Evolutionary conservation across 1,284 basidiomycete genomes (phyloP), one percentile per base, ranked within the genome.

Genomic region (Xerocomus minutiporus): DNA sequence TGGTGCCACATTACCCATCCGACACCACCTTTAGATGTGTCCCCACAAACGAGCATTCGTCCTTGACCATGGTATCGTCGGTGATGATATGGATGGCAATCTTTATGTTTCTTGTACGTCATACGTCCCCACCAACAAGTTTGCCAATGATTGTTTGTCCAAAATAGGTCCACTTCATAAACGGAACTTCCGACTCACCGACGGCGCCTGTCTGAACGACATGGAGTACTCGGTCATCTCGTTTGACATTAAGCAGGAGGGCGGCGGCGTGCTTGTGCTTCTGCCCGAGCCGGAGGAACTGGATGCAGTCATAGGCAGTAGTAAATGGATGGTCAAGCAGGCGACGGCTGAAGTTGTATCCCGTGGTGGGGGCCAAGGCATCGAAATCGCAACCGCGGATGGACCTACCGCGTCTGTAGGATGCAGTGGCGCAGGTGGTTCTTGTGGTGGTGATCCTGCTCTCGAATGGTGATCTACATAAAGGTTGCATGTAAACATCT

Each of bases 11-110:
- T 25, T 25, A 25, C 39, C 23, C 6, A 20, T 20, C 8, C 13
- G 9, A 40, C 23, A 25, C 39, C 41, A 17, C 40, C 36, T 32
- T 26, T 35, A 77, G 75, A 78, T 79, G 78, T 79, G 81, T 64
- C 81, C 81, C 2, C 81, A 83, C 65, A 78, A 81, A 52, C 76
- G 85, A 3, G 85, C 86, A 0, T 88, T 88, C 59, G 84, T 88
- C 12, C 78, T 91, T 26, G 81, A 84, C 34, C 83, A 88, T 57
- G 88, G 88, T 26, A 74, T 84, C 50, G 70, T 86, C 15, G 81
- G 82, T 1, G 82, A 84, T 60, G 80, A 82, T 52, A 64, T 74
- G n/a, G 69, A 75, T 5, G 82, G 81, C 2, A 68, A 71, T 8
- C 58, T 76, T 20, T 75, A 76, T 36, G 69, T 76, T 38, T 76